Percentiles rank a stretch among this genome's conserved stretches.
Evolutionary conservation across 75 land plant genomes (phyloP).

Genomic region (Chamaecyparis obtusa): DNA sequence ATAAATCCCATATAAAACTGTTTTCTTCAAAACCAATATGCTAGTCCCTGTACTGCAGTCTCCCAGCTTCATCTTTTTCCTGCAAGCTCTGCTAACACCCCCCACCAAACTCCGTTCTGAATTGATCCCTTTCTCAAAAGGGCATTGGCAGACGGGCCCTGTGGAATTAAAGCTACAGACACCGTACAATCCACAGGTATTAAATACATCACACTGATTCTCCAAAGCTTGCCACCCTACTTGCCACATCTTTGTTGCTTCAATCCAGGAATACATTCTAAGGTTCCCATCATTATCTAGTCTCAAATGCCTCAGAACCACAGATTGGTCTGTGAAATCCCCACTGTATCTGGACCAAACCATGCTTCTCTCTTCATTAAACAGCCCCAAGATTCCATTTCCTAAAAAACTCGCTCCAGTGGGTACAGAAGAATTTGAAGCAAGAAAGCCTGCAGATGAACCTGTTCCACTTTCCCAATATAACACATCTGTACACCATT

Average conservation of each 20-base stretch:
- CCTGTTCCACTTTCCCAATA: constrained; percentile 36
- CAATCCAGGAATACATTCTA: constrained; percentile 41
- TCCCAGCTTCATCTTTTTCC: constrained; percentile 25
- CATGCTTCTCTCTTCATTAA: constrained; percentile 10
- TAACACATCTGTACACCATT: constrained; percentile 30
- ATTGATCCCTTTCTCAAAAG: constrained; percentile 1
- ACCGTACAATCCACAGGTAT: constrained; percentile 42
- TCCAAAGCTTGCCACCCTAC: constrained; percentile 59
- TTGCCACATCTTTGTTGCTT: constrained; percentile 29
- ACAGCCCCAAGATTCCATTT: constrained; percentile 33
- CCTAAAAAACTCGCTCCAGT: not conserved
- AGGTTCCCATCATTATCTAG: constrained; percentile 45
- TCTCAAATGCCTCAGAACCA: constrained; percentile 39
- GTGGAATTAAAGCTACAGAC: constrained; percentile 26
- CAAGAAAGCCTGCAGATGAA: not conserved
- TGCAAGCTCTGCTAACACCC: constrained; percentile 11
- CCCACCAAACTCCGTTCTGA: not conserved
- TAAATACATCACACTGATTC: constrained; percentile 62
- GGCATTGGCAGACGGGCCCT: constrained; percentile 31
- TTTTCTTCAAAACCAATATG: constrained; percentile 20
- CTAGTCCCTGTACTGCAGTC: constrained; percentile 20
- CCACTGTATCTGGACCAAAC: constrained; percentile 44
- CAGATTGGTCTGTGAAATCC: constrained; percentile 37
- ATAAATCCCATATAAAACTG: constrained; percentile 34
- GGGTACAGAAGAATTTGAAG: not conserved